Conservation (phyloP, 495 filamentous ascomycete species). For the Jackrogersella multiformis region DNA sequence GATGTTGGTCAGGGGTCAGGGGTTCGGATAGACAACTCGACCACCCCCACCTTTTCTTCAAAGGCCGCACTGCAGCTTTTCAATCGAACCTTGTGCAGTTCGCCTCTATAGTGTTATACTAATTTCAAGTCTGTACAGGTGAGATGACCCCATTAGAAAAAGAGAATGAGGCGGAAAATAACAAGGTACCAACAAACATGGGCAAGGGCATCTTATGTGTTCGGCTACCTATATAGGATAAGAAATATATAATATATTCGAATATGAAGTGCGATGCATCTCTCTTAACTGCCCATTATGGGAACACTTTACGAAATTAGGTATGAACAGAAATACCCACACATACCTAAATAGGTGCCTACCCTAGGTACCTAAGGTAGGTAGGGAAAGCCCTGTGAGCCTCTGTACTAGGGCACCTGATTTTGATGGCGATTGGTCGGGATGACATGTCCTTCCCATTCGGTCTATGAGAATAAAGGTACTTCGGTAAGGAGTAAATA, state of each 20-base stretch:
- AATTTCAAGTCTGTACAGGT: conserved; percentile 17
- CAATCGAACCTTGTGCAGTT: conserved; percentile 23
- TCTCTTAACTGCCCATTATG: too few species aligned
- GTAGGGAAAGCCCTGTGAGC: too few species aligned
- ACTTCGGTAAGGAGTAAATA: background rate
- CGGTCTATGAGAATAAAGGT: background rate
- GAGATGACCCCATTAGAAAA: background rate
- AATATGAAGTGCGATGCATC: too few species aligned
- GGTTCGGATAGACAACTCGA: conserved; percentile 35
- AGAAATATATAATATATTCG: too few species aligned
- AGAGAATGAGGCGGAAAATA: background rate
- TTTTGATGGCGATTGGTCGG: background rate
- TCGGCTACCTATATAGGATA: too few species aligned
- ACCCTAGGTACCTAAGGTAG: too few species aligned
- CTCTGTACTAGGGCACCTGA: background rate
- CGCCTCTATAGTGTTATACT: conserved; percentile 21
- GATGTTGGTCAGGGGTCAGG: conserved; percentile 30
- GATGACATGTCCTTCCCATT: background rate
- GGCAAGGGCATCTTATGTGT: too few species aligned
- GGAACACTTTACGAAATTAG: too few species aligned
- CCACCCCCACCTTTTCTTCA: conserved; percentile 14
- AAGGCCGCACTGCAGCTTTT: conserved; percentile 25
- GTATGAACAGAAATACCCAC: too few species aligned
- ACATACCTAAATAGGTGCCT: too few species aligned
- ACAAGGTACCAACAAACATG: conserved; percentile 1